Evolutionary conservation across 805 yeast species (phyloP).

Genomic region (Wickerhamiella sergipiensis): DNA sequence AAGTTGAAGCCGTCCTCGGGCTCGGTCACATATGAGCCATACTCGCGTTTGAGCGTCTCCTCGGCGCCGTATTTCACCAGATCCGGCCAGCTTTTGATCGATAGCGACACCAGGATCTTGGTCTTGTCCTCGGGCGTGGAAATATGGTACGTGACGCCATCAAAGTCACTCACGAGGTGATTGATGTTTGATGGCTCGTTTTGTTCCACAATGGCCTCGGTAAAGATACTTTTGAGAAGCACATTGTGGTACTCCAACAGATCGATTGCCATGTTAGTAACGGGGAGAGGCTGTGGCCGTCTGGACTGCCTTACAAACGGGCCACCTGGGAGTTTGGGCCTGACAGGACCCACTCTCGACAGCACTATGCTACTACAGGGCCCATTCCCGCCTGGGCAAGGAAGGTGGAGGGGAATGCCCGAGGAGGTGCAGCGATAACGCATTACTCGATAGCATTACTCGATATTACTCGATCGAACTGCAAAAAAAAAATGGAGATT

Average conservation of each 20-base stretch:
- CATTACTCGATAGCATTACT: neutral
- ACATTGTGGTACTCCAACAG: constrained; percentile 77
- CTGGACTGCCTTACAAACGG: neutral
- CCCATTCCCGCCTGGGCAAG: too few relatives aligned
- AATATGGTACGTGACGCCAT: constrained; percentile 85
- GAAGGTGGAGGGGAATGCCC: neutral
- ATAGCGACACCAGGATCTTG: constrained; percentile 50
- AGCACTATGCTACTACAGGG: too few relatives aligned
- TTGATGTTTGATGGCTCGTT: constrained; percentile 43
- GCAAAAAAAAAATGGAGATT: constrained; percentile 1
- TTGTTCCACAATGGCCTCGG: constrained; percentile 47
- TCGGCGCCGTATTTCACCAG: constrained; percentile 46
- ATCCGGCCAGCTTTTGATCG: constrained; percentile 67
- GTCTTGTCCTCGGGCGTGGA: constrained; percentile 73
- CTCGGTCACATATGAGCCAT: constrained; percentile 35
- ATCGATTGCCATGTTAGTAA: constrained; percentile 39
- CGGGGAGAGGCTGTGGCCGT: neutral
- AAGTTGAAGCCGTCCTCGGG: constrained; percentile 74
- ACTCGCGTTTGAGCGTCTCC: constrained; percentile 32
- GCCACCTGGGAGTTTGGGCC: too few relatives aligned
- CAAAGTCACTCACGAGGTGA: constrained; percentile 87
- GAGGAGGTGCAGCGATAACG: neutral
- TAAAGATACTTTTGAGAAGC: constrained; percentile 65
- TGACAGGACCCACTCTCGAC: too few relatives aligned
- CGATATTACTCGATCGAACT: neutral